Conservation (phyloP, 768 basidiomycete species). For the Cyclocybe cylindracea region DNA sequence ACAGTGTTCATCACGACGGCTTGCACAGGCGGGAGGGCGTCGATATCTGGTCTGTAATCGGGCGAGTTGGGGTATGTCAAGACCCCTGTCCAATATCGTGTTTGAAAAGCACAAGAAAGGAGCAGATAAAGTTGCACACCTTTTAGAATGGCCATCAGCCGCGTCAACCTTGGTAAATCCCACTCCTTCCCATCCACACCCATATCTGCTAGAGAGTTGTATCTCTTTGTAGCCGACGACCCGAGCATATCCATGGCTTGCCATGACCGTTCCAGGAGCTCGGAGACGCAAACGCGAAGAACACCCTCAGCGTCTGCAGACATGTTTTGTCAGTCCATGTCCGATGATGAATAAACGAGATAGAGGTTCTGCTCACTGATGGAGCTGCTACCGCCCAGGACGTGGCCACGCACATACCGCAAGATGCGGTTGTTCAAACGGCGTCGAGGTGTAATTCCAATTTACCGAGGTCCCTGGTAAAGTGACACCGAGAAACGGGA, state of each 20-base stretch:
- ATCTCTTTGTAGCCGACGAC: conserved; percentile 39
- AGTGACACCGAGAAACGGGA: no score
- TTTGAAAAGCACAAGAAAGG: not conserved
- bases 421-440: no score
- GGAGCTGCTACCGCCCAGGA: no score
- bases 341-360: no score
- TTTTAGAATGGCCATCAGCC: conserved; percentile 78
- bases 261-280: conserved; percentile 69
- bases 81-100: conserved; percentile 7
- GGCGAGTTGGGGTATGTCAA: conserved; percentile 44
- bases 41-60: conserved; percentile 89
- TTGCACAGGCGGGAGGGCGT: conserved; percentile 77
- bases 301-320: conserved; percentile 43
- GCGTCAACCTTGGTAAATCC: no score
- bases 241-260: conserved; percentile 67
- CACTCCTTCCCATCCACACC: no score
- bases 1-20: conserved; percentile 73
- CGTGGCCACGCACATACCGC: no score
- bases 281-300: conserved; percentile 40
- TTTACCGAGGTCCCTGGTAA: no score
- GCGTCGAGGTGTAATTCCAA: no score
- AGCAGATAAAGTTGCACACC: conserved; percentile 33
- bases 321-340: no score
- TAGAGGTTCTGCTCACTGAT: no score
- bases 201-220: no score